Percentiles rank a stretch among this genome's conserved stretches.
These are phyloP conservation scores for Capronia americana DNA, from an alignment of 2,329 filamentous ascomycete species.

Conservation along the genomic window DNA sequence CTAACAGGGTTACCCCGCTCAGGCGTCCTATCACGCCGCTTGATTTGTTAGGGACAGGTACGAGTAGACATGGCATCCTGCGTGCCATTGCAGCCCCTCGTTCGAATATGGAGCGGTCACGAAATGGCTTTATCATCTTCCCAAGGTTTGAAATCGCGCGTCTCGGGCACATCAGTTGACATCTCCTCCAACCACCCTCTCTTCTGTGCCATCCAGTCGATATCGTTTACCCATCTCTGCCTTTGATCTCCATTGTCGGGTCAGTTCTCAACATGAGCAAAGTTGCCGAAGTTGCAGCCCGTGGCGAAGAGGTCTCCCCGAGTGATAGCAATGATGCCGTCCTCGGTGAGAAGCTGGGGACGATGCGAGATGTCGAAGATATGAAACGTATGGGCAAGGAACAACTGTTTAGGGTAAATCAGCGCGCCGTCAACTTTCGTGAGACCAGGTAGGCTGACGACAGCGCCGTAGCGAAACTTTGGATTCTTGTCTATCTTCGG, in stretches of 20 bases:
- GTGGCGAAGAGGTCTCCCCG: not conserved
- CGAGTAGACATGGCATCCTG: not conserved
- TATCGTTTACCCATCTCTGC: not conserved
- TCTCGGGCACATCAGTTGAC: not conserved
- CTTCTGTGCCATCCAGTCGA: not conserved
- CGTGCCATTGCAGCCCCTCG: not conserved
- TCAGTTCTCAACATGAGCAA: constrained; percentile 1
- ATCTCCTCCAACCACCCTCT: not conserved
- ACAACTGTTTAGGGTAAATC: constrained; percentile 29
- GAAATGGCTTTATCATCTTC: not conserved
- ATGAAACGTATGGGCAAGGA: constrained; percentile 34
- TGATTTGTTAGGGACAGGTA: not conserved
- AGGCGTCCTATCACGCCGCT: not conserved
- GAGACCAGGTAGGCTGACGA: constrained; percentile 35
- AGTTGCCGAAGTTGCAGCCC: not conserved
- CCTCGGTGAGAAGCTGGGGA: constrained; percentile 24
- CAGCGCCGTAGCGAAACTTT: constrained; percentile 50
- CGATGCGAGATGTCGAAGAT: constrained; percentile 24
- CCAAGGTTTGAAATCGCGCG: not conserved
- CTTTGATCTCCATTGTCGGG: not conserved
- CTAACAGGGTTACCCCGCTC: not conserved
- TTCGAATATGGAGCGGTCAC: not conserved
- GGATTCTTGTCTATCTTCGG: constrained; percentile 54
- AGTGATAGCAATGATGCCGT: constrained; percentile 9
- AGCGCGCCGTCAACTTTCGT: constrained; percentile 46